Evolutionary conservation across 345 rosid species (phyloP).

Genomic region (Pistacia integerrima): DNA sequence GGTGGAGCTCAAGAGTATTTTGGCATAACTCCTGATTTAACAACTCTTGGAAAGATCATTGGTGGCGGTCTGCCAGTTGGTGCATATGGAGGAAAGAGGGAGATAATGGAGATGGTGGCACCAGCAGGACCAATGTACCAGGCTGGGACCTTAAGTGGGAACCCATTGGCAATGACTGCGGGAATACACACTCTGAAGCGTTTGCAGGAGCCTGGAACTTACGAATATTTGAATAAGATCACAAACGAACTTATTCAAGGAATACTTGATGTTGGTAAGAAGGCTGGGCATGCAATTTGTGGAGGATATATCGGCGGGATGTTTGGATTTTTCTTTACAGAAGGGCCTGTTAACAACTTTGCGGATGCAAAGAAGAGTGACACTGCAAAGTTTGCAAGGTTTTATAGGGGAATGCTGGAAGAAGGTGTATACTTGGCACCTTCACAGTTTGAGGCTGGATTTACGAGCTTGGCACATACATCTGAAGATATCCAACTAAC

Average conservation of each 20-base stretch:
- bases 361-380: constrained; percentile 87
- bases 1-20: constrained; percentile 97
- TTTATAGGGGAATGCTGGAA: constrained; percentile 78
- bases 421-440: constrained; percentile 98
- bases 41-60: constrained; percentile 89
- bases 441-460: constrained; percentile 97
- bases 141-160: constrained; percentile 95
- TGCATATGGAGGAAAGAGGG: constrained; percentile 93
- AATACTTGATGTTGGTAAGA: constrained; percentile 76
- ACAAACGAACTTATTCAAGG: constrained; percentile 69
- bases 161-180: constrained; percentile 94
- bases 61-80: constrained; percentile 95
- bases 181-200: constrained; percentile 83
- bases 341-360: constrained; percentile 84
- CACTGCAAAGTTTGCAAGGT: constrained; percentile 69
- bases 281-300: constrained; percentile 80
- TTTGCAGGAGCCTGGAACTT: constrained; percentile 70
- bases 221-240: constrained; percentile 76
- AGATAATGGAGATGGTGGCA: constrained; percentile 97
- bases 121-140: constrained; percentile 99
- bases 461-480: constrained; percentile 90
- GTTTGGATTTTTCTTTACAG: constrained; percentile 96
- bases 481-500: constrained; percentile 73
- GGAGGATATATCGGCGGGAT: constrained; percentile 84
- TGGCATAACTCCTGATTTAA: constrained; percentile 75